Conservation (phyloP, 495 filamentous ascomycete species). For the Lasiosphaeria ovina region DNA sequence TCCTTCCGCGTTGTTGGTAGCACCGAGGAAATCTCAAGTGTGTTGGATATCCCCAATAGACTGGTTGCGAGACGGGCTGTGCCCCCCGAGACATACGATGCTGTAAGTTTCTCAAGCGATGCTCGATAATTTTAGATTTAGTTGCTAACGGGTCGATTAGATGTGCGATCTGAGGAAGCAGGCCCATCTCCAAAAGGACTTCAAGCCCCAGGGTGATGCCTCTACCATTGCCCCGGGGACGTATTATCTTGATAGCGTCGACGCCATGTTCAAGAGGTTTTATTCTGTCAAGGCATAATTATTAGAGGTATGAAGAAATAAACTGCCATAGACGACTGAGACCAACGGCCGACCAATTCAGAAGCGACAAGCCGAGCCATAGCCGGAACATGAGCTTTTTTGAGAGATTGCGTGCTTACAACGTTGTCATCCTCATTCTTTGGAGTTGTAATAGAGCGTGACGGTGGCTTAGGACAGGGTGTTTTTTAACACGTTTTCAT, state of each 20-base stretch:
- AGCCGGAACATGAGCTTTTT: neutral
- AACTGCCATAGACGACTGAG: constrained; percentile 8
- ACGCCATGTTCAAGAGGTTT: constrained; percentile 91
- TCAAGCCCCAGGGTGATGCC: constrained; percentile 70
- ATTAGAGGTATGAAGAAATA: constrained; percentile 2
- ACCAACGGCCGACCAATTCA: neutral
- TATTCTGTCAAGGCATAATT: constrained; percentile 80
- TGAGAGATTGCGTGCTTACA: neutral
- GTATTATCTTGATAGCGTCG: constrained; percentile 87
- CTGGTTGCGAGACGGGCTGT: constrained; percentile 69
- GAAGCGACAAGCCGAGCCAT: neutral
- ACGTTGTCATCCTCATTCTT: neutral
- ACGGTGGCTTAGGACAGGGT: neutral
- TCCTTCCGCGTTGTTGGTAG: constrained; percentile 79
- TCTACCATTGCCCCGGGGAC: constrained; percentile 74
- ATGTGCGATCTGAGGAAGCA: constrained; percentile 93
- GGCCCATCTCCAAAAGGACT: constrained; percentile 91
- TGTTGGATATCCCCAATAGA: constrained; percentile 74
- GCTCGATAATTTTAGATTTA: neutral
- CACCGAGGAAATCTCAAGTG: constrained; percentile 71
- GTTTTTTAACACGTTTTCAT: too few species aligned
- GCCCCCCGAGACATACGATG: constrained; percentile 81
- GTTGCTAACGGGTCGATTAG: constrained; percentile 39
- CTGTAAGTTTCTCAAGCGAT: constrained; percentile 51
- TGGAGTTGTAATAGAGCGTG: neutral